phyloP scores from a whole-genome alignment of 192 early-diverging fungal genomes.

The Backusella westeae region DNA sequence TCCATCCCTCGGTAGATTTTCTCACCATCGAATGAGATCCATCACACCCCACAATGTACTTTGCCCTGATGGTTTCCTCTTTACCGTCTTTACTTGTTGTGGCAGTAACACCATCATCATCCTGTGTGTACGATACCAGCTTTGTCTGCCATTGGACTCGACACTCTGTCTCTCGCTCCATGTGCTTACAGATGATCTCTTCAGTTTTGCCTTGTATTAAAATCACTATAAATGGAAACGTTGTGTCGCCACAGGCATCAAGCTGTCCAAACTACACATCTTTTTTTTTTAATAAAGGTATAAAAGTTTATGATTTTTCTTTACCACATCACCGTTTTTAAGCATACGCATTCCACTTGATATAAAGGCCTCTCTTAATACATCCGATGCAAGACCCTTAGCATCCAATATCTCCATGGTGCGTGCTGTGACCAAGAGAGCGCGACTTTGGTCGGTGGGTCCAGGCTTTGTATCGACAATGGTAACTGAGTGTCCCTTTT shows the following conservation, averaged over 20 bases:
- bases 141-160: slow-evolving; percentile 6
- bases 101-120: slow-evolving; percentile 8
- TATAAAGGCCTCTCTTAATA: neutral
- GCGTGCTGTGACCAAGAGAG: slow-evolving; percentile 7
- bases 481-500: slow-evolving; percentile 8
- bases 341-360: neutral
- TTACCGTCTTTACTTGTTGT: neutral
- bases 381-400: neutral
- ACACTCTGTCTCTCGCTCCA: neutral
- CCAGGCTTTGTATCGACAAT: slow-evolving; percentile 7
- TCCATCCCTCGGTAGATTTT: slow-evolving; percentile 17
- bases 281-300: neutral
- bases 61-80: neutral
- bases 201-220: slow-evolving; percentile 21
- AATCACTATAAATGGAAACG: slow-evolving; percentile 13
- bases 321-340: neutral
- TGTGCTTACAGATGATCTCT: neutral
- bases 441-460: slow-evolving; percentile 17
- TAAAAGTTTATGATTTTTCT: neutral
- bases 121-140: slow-evolving; percentile 19
- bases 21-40: slow-evolving; percentile 34
- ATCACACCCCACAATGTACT: slow-evolving; percentile 35
- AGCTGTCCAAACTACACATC: neutral
- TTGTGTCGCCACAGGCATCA: slow-evolving; percentile 8
- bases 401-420: slow-evolving; percentile 16